Conservation (phyloP, 2,329 filamentous ascomycete species). For the Monilinia fructicola region DNA sequence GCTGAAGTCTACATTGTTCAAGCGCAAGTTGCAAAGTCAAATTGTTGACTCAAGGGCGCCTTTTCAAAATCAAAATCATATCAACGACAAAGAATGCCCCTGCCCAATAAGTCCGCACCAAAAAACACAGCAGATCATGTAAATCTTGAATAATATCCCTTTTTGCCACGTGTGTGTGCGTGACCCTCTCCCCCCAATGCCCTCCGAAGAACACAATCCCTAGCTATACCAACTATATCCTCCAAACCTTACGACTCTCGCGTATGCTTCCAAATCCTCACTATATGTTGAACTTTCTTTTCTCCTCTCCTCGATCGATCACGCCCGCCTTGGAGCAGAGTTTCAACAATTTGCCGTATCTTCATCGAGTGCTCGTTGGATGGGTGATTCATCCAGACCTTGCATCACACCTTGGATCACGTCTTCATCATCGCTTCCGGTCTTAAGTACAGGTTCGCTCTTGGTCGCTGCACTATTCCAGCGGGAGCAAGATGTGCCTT, state of each 20-base stretch:
- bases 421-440: background rate
- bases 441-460: background rate
- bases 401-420: background rate
- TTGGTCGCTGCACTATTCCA: background rate
- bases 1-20: background rate
- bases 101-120: no score
- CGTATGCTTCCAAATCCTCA: background rate
- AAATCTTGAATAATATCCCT: no score
- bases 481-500: background rate
- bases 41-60: background rate
- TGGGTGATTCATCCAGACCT: no score
- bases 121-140: no score
- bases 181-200: no score
- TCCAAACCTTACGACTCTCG: no score
- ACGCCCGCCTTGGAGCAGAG: background rate
- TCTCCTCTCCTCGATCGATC: no score
- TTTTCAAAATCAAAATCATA: background rate
- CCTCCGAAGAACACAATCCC: no score
- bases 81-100: no score
- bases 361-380: background rate
- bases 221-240: no score
- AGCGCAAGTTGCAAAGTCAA: background rate
- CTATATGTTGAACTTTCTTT: fast-evolving
- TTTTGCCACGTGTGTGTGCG: no score
- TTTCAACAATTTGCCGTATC: background rate